Evolutionary conservation across 2,329 filamentous ascomycete species (phyloP), one percentile per base, ranked within the genome.

Genomic region (Penicillium sp.): DNA sequence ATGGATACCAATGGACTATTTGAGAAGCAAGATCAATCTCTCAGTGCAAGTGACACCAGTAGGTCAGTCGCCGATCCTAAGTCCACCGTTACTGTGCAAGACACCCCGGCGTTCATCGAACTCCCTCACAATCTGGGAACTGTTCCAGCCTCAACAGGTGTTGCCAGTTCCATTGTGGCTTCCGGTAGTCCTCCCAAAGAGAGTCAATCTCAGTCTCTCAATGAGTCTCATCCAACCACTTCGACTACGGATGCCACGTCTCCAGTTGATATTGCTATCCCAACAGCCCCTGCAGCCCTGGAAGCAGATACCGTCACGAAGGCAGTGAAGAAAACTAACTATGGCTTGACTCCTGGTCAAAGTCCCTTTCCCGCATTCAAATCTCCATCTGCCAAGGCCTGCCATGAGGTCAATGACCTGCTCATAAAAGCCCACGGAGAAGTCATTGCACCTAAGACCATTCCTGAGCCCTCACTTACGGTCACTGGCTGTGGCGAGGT

Each of bases 401-500:
- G 90, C 70, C 82, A 88, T 63, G 83, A 89, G 67, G 89, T 94
- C 4, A 84, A 87, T 57, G 77, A 80, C 0, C 78, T 94, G 2
- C 83, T 96, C 0, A 83, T 86, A 1, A 79, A 81, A 12, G 73
- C 86, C 0, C 90, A 96, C 68, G 90, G 89, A 1, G 81, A 85
- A 55, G 82, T 89, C 14, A 79, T 79, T 49, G 81, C 84, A 1
- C 91, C 91, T 0, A 79, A 85, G n/a, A 83, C 81, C 1, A 86
- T 93, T 8, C 89, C 90, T 0, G 79, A 84, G 4, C 89, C 90
- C 0, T 91, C 90, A 5, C 79, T 90, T 5, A 86, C 86, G 7
- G 82, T 90, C 3, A 86, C 91, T 12, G 91, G 91, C 17, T 89
- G 86, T 63, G 86, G 86, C 37, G 86, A 88, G 71, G 86, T 88